phyloP scores from a whole-genome alignment of 805 yeast species.

The Suhomyces vadensis region DNA sequence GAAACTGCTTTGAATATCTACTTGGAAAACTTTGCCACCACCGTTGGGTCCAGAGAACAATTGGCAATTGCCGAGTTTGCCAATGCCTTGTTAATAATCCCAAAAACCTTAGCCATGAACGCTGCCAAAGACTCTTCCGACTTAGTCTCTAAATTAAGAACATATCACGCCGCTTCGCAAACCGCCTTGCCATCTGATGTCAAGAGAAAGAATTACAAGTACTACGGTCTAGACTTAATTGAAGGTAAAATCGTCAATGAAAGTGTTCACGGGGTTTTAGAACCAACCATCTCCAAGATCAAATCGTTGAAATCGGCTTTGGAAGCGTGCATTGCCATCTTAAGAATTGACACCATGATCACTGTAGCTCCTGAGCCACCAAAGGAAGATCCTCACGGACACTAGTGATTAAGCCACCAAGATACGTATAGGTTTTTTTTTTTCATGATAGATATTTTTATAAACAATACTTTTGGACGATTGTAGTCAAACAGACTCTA shows the following conservation, averaged over 20 bases:
- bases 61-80: constrained; percentile 98
- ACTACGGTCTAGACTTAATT: constrained; percentile 90
- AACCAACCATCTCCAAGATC: constrained; percentile 91
- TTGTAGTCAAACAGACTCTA: too few relatives aligned
- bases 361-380: constrained; percentile 95
- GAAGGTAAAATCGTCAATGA: constrained; percentile 92
- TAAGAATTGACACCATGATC: constrained; percentile 98
- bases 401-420: constrained; percentile 38
- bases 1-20: constrained; percentile 94
- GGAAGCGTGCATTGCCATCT: constrained; percentile 96
- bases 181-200: constrained; percentile 77
- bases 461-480: too few relatives aligned
- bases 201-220: constrained; percentile 82
- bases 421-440: background rate
- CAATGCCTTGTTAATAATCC: constrained; percentile 81
- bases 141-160: constrained; percentile 89
- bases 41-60: constrained; percentile 96
- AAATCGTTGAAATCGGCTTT: constrained; percentile 92
- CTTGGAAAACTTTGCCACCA: constrained; percentile 95
- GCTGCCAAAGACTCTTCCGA: constrained; percentile 98
- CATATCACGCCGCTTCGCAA: constrained; percentile 95
- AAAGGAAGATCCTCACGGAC: constrained; percentile 89
- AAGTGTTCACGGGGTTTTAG: constrained; percentile 81
- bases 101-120: constrained; percentile 94
- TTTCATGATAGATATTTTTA: constrained; percentile 6